These are phyloP conservation scores for Neonectria neomacrospora DNA, from an alignment of 2,329 filamentous ascomycete genomes.

Conservation along the genomic window DNA sequence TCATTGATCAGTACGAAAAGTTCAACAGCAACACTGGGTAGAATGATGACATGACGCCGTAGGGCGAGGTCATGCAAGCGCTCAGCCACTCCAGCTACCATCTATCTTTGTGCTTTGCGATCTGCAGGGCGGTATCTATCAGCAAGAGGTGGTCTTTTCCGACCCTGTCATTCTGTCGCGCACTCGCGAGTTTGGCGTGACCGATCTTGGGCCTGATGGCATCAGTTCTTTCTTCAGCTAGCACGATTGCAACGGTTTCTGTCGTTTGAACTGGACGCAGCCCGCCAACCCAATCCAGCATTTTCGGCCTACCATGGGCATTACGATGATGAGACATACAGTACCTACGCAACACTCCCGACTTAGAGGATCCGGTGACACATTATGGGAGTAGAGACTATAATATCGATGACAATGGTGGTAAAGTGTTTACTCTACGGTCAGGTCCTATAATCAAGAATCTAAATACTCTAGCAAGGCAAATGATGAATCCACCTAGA, in stretches of 20 bases:
- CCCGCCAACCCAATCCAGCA: slow-evolving; percentile 10
- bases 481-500: too few species aligned
- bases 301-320: slow-evolving; percentile 17
- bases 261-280: slow-evolving; percentile 37
- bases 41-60: slow-evolving; percentile 43
- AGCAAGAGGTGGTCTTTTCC: slow-evolving; percentile 49
- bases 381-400: too few species aligned
- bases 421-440: too few species aligned
- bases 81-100: slow-evolving; percentile 58
- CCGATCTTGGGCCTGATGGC: slow-evolving; percentile 52
- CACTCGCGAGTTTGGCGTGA: slow-evolving; percentile 50
- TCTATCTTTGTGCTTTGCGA: slow-evolving; percentile 54
- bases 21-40: slow-evolving; percentile 59
- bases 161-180: slow-evolving; percentile 56
- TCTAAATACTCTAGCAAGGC: too few species aligned
- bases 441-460: too few species aligned
- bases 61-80: slow-evolving; percentile 54
- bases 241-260: slow-evolving; percentile 50
- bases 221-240: slow-evolving; percentile 54
- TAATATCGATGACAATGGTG: too few species aligned
- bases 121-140: slow-evolving; percentile 55
- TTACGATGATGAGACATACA: slow-evolving; percentile 25
- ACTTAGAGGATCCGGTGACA: too few species aligned
- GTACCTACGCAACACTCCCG: slow-evolving; percentile 7
- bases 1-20: slow-evolving; percentile 56